These are phyloP conservation scores for Myxozyma melibiosi DNA, from an alignment of 805 yeast genomes.

Conservation along the genomic window DNA sequence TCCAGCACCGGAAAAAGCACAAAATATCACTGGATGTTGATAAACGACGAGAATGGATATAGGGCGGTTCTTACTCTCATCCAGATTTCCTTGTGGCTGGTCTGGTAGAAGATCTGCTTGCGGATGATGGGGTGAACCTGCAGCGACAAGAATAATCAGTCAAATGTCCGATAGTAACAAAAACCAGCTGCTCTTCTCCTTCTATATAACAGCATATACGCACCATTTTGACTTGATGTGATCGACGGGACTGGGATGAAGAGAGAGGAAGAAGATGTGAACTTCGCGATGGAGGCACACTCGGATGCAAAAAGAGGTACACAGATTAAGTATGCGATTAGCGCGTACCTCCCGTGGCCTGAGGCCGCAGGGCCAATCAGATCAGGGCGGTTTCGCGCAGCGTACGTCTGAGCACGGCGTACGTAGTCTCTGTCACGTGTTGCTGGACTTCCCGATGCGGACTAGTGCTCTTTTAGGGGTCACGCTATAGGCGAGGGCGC, in stretches of 20 bases:
- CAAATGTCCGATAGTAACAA: too few relatives aligned
- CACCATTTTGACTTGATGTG: conserved; percentile 1
- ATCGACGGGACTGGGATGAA: background rate
- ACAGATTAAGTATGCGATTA: background rate
- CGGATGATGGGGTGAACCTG: conserved; percentile 21
- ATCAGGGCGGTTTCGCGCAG: background rate
- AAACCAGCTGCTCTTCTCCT: too few relatives aligned
- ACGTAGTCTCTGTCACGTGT: conserved; percentile 1
- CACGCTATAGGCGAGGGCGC: background rate
- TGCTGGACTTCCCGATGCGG: background rate
- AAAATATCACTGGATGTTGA: background rate
- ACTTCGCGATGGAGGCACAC: background rate
- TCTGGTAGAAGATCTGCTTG: conserved; percentile 31
- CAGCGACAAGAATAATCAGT: background rate
- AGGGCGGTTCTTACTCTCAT: too few relatives aligned
- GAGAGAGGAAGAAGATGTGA: background rate
- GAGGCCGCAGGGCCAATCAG: conserved; percentile 7
- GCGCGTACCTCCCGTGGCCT: conserved; percentile 7
- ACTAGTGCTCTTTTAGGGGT: background rate
- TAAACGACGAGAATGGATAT: too few relatives aligned
- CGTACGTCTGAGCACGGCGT: background rate
- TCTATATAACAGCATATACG: background rate
- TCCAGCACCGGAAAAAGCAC: background rate
- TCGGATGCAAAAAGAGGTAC: conserved; percentile 11
- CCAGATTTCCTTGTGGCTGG: conserved; percentile 28